phyloP scores from a whole-genome alignment of 768 basidiomycete genomes.

The Hygrophorus pudorinus region DNA sequence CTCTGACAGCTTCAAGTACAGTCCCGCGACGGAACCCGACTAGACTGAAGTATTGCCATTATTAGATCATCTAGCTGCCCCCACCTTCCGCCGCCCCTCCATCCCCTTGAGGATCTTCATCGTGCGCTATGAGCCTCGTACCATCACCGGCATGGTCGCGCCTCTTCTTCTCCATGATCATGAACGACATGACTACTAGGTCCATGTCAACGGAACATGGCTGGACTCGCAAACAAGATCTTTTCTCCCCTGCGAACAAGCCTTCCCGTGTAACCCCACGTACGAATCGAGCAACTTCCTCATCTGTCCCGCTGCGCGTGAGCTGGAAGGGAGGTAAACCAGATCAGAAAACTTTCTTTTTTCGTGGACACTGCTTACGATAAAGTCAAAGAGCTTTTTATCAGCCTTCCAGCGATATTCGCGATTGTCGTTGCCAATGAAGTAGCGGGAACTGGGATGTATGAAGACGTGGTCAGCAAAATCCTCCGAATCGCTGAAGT shows the following conservation, averaged over 20 bases:
- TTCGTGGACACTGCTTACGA: slow-evolving; percentile 21
- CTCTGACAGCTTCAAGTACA: too few species aligned
- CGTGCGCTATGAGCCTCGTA: slow-evolving; percentile 16
- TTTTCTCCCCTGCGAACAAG: slow-evolving; percentile 37
- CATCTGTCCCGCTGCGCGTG: slow-evolving; percentile 23
- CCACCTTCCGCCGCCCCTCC: slow-evolving; percentile 24
- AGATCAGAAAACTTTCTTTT: background rate
- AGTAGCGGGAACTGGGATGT: slow-evolving; percentile 32
- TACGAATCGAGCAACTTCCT: slow-evolving; percentile 33
- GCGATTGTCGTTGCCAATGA: slow-evolving; percentile 36
- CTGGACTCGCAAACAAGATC: slow-evolving; percentile 34
- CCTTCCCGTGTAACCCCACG: slow-evolving; percentile 28
- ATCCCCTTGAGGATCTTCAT: slow-evolving; percentile 30
- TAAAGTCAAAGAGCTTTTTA: slow-evolving; percentile 25
- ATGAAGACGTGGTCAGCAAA: background rate
- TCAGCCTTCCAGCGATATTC: slow-evolving; percentile 42
- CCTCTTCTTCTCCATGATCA: slow-evolving; percentile 47
- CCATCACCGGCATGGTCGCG: slow-evolving; percentile 29
- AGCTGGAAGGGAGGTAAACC: slow-evolving; percentile 22
- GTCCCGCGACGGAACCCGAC: background rate
- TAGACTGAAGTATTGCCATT: slow-evolving; percentile 4
- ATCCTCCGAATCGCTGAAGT: background rate
- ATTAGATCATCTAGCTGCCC: slow-evolving; percentile 2
- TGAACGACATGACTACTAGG: slow-evolving; percentile 41
- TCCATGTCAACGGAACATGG: slow-evolving; percentile 39